Evolutionary conservation across 495 filamentous ascomycete species (phyloP), one percentile per base, ranked within the genome.

Genomic region (Hyphodiscus hymeniophilus): DNA sequence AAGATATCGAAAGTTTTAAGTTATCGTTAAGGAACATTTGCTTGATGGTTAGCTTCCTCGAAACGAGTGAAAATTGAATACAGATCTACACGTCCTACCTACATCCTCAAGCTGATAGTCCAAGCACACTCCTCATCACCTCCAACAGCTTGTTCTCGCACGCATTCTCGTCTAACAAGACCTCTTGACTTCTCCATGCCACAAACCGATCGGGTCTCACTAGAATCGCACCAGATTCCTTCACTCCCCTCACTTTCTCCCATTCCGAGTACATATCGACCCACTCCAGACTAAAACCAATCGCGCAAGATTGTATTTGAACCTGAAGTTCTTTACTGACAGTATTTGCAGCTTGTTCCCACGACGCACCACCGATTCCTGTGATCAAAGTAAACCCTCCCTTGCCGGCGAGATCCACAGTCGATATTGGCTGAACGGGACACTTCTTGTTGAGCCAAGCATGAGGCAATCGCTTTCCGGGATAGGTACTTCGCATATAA

Each of bases 211-310:
- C 73, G 2, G 73, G 73, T 15, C 73, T 54, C 10, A 71, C 58
- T 24, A 79, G 54, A 3, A 79, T 63, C 54, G 65, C 70, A 0
- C 75, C 75, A 56, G 68, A 64, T 42, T 77, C 75, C n/a, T 67
- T 66, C 6, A 77, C 62, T 30, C 66, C 69, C 17, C 71, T 57
- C 26, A 58, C 51, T 15, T 59, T 50, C 15, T 58, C 61, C 74
- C 75, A 79, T 24, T 75, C 72, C 30, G 63, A 66, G 54, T 77
- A 77, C 3, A 72, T 63, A 53, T 79, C 75, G 45, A 73, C 66
- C 38, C 64, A 79, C 43, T 76, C 72, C 24, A 69, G 68, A 0
- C 57, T 52, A 52, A 67, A 69, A 0, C 75, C 75, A 42, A 79
- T 73, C 0, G 60, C 60, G 42, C 69, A 71, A 0, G 57, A 52